These are phyloP conservation scores for Waltiozyma sp. DNA, from an alignment of 1,139 yeast species.

Conservation along the genomic window DNA sequence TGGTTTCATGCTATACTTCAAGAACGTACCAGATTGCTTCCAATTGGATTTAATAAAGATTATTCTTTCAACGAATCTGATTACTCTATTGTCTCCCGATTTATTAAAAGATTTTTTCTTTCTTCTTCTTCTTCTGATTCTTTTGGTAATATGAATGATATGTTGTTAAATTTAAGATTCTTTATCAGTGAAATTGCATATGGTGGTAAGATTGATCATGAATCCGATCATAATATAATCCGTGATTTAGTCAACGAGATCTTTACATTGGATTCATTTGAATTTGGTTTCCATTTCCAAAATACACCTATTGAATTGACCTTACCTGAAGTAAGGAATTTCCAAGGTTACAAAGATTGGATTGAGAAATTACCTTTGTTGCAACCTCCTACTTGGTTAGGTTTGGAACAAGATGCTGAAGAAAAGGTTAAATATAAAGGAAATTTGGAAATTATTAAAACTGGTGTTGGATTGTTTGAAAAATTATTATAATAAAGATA, in stretches of 20 bases:
- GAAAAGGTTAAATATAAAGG: slow-evolving; percentile 4
- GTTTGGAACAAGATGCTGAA: slow-evolving; percentile 37
- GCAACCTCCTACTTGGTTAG: slow-evolving; percentile 57
- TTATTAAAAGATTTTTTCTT: slow-evolving; percentile 24
- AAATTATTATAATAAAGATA: too few relatives aligned
- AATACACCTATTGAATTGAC: slow-evolving; percentile 17
- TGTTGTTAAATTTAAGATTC: slow-evolving; percentile 38
- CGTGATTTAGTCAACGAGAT: slow-evolving; percentile 20
- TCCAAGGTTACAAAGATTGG: slow-evolving; percentile 38
- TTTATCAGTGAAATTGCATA: slow-evolving; percentile 49
- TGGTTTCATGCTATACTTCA: slow-evolving; percentile 64
- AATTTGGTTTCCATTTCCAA: slow-evolving; percentile 23
- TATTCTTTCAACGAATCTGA: slow-evolving; percentile 76
- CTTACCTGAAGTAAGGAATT: slow-evolving; percentile 39
- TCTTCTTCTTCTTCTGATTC: slow-evolving; percentile 20
- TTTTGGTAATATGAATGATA: slow-evolving; percentile 20
- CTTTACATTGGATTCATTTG: slow-evolving; percentile 27
- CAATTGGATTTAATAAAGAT: slow-evolving; percentile 47
- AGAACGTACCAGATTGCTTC: slow-evolving; percentile 49
- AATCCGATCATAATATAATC: slow-evolving; percentile 30
- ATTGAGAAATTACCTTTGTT: slow-evolving; percentile 41
- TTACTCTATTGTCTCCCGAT: slow-evolving; percentile 37
- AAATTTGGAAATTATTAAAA: slow-evolving; percentile 2
- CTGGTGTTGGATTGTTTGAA: not conserved
- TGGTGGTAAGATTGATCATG: slow-evolving; percentile 60